Conservation (phyloP, 202 grass and related monocot species). For the Saccharum hybrid region DNA sequence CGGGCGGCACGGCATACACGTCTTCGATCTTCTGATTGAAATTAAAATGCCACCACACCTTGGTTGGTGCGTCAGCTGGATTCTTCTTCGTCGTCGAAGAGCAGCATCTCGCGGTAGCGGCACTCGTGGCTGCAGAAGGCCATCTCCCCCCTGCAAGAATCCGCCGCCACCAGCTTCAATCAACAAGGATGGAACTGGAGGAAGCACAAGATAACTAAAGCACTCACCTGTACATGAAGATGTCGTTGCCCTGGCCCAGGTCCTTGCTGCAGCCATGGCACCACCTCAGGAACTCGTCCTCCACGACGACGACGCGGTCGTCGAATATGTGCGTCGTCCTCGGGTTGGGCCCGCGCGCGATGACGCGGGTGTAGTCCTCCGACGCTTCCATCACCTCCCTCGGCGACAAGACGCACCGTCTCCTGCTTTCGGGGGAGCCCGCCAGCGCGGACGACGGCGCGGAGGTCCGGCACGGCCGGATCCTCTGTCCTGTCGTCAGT, state of each 20-base stretch:
- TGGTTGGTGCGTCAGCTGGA: not conserved
- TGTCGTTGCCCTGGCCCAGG: conserved; percentile 57
- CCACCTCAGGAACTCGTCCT: conserved; percentile 49
- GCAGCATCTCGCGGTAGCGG: conserved; percentile 63
- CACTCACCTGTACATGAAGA: conserved; percentile 72
- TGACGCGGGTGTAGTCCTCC: conserved; percentile 98
- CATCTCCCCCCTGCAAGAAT: conserved; percentile 57
- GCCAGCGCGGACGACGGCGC: not conserved
- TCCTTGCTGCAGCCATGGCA: conserved; percentile 71
- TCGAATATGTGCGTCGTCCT: conserved; percentile 93
- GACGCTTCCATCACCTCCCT: conserved; percentile 66
- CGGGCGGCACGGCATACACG: no score
- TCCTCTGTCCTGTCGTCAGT: conserved; percentile 43
- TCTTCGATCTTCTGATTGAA: not conserved
- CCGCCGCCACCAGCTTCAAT: not conserved
- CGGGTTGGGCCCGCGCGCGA: conserved; percentile 86
- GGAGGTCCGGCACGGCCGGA: conserved; percentile 32
- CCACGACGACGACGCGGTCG: conserved; percentile 53
- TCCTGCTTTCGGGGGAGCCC: not conserved
- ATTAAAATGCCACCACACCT: not conserved
- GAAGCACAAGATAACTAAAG: not conserved
- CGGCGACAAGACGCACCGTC: conserved; percentile 31
- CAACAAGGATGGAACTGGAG: not conserved
- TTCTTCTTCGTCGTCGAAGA: conserved; percentile 42
- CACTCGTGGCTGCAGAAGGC: conserved; percentile 76